phyloP scores from a whole-genome alignment of 2,329 filamentous ascomycete species.

The Aspergillus clavatus region DNA sequence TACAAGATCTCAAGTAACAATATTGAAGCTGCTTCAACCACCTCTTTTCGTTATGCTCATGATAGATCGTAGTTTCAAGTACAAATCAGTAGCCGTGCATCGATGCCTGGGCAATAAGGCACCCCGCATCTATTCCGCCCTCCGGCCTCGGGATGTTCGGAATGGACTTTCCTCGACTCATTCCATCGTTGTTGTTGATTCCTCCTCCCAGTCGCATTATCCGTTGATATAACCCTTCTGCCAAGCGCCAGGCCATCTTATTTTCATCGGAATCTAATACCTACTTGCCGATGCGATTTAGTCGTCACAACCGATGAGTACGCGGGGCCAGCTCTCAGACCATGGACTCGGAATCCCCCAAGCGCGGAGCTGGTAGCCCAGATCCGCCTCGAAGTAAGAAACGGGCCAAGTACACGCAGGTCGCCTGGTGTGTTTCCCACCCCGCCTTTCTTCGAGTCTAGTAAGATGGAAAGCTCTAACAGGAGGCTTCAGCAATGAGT shows the following conservation, averaged over 20 bases:
- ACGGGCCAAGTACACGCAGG: conserved; percentile 34
- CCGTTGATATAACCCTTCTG: not conserved
- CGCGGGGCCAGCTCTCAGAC: not conserved
- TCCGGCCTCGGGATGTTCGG: conserved; percentile 3
- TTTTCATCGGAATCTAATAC: not conserved
- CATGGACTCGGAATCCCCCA: conserved; percentile 10
- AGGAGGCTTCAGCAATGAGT: conserved; percentile 70
- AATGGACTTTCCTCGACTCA: not conserved
- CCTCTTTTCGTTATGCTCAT: no score
- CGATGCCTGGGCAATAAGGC: not conserved
- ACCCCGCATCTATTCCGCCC: not conserved
- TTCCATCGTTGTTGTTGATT: no score
- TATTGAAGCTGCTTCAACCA: no score
- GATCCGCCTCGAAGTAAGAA: conserved; percentile 24
- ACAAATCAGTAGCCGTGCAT: no score
- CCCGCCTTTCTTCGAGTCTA: no score
- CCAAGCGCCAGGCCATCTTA: not conserved
- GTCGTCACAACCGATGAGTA: not conserved
- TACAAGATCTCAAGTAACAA: no score
- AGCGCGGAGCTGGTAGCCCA: conserved; percentile 7
- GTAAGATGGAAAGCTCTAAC: no score
- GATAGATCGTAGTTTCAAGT: no score
- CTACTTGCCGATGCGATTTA: not conserved
- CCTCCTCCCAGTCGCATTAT: not conserved
- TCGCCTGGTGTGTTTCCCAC: conserved; percentile 27